Evolutionary conservation across 257 asterid species (phyloP), one percentile per base, ranked within the genome.

Genomic region (Datura wrightii): DNA sequence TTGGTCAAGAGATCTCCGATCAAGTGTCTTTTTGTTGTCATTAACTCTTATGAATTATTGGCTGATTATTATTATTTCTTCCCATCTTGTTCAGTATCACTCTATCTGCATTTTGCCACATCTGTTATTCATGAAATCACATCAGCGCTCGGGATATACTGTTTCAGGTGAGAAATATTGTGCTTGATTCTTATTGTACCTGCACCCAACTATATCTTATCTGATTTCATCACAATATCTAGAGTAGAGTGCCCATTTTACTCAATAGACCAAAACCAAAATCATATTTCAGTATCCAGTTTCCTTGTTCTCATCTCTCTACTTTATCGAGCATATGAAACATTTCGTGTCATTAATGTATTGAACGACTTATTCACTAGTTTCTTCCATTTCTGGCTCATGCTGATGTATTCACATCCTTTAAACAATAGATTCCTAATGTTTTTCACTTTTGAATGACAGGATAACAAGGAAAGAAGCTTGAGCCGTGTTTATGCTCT

Each of bases 401-500:
- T 10, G 39, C 14, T 24, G 34, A 24, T 9, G 9, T 62, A 24
- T 46, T 36, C 53, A 16, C 42, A 1, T 54, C 36, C 19, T 39
- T 6, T 82, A 14, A 60, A 67, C 50, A 58, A 50, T 16, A 80
- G 48, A 70, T 86, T 82, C 19, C 58, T 86, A 71, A 55, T 79
- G 44, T 50, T 67, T 65, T 44, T 44, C 46, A 6, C 14, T 59
- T 82, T 83, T 71, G 10, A 55, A 84, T 90, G 86, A 54, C 94
- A 95, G 99, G 94, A 93, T 95, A 90, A 95, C 99, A 44, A 88
- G 99, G 88, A 94, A 95, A 89, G 97, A 95, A 91, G 99, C 99
- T 34, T 94, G 94, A 93, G 89, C 79, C 5, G 0, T 34, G 10
- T 52, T 31, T 78, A 2, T 2, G 82, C 8, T 78, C 63, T 3